A percentile compares a stretch with the other conserved stretches of the same genome.
Conservation (phyloP, 352 stramenopile genomes). For the Pythium apleroticum region DNA sequence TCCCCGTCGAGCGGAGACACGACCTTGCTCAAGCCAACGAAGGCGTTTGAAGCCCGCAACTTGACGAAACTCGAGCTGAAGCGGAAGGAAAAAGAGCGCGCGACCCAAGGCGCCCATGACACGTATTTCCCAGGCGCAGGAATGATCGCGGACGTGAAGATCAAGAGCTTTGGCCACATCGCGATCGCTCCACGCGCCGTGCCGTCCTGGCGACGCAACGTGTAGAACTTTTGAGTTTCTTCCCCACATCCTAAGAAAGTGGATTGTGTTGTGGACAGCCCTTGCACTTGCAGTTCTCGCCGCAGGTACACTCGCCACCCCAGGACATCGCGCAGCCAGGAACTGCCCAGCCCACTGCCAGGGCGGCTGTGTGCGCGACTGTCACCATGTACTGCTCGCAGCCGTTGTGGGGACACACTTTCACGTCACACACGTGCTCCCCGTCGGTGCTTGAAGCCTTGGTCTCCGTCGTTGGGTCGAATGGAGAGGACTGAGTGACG, state of each 20-base stretch:
- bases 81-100: slow-evolving; percentile 33
- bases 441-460: background rate
- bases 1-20: slow-evolving; percentile 1
- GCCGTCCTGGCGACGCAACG: slow-evolving; percentile 57
- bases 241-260: slow-evolving; percentile 9
- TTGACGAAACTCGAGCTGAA: slow-evolving; percentile 51
- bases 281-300: slow-evolving; percentile 71
- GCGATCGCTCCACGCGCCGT: slow-evolving; percentile 61
- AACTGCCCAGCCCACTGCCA: slow-evolving; percentile 77
- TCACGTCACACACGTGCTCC: slow-evolving; percentile 62
- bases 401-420: slow-evolving; percentile 57
- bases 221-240: slow-evolving; percentile 25
- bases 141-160: slow-evolving; percentile 52
- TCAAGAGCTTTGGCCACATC: slow-evolving; percentile 71
- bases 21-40: slow-evolving; percentile 32
- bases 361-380: slow-evolving; percentile 72
- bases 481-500: slow-evolving; percentile 8
- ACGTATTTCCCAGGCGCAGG: slow-evolving; percentile 46
- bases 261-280: slow-evolving; percentile 82
- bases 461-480: slow-evolving; percentile 14
- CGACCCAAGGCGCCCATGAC: slow-evolving; percentile 54
- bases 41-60: slow-evolving; percentile 50
- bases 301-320: slow-evolving; percentile 79
- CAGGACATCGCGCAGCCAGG: slow-evolving; percentile 78
- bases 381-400: slow-evolving; percentile 78